Conservation (phyloP, 2,329 filamentous ascomycete genomes). For the Myriangium duriaei region DNA sequence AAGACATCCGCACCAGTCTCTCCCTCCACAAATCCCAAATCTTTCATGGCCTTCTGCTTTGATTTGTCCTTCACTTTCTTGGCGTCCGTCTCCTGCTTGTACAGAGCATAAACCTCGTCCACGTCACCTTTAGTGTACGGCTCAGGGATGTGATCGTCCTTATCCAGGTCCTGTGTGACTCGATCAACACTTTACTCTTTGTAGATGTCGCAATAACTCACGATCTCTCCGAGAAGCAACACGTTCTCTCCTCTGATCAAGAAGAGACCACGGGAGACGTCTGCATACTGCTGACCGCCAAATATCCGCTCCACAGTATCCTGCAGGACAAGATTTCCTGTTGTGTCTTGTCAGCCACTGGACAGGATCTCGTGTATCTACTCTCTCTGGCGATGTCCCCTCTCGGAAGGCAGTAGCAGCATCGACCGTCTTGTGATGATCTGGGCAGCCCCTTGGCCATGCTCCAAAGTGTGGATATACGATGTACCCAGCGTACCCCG, state of each 20-base stretch:
- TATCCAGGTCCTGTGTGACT: slow-evolving; percentile 63
- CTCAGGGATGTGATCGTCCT: slow-evolving; percentile 72
- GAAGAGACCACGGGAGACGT: slow-evolving; percentile 76
- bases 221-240: slow-evolving; percentile 83
- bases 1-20: slow-evolving; percentile 68
- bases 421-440: too few species aligned
- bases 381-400: too few species aligned
- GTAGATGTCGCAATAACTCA: slow-evolving; percentile 23
- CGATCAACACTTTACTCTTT: neutral
- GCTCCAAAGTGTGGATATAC: too few species aligned
- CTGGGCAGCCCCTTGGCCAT: too few species aligned
- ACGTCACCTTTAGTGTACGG: slow-evolving; percentile 56
- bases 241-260: slow-evolving; percentile 94
- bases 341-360: slow-evolving; percentile 1
- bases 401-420: too few species aligned
- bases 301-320: slow-evolving; percentile 86
- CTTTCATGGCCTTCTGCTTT: slow-evolving; percentile 56
- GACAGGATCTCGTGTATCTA: too few species aligned
- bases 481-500: too few species aligned
- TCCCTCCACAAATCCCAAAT: slow-evolving; percentile 68
- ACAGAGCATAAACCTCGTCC: slow-evolving; percentile 57
- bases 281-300: slow-evolving; percentile 61
- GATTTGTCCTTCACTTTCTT: slow-evolving; percentile 64
- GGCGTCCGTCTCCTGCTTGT: slow-evolving; percentile 55
- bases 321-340: slow-evolving; percentile 90